These are phyloP conservation scores for Pluteus cervinus DNA, from an alignment of 768 basidiomycete species.

Conservation along the genomic window DNA sequence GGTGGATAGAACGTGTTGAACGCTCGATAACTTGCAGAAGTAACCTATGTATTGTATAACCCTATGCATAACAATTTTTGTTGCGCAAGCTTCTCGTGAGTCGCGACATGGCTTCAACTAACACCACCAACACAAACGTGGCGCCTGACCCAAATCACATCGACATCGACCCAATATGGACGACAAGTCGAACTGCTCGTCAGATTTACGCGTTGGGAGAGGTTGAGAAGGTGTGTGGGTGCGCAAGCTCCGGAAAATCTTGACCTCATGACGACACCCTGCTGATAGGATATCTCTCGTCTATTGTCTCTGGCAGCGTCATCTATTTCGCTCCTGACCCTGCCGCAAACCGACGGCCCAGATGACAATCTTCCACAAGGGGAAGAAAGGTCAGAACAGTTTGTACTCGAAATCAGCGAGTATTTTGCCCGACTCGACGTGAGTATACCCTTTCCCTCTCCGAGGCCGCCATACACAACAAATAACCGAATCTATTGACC, in stretches of 20 bases:
- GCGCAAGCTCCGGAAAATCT: slow-evolving; percentile 5
- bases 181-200: slow-evolving; percentile 71
- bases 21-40: background rate
- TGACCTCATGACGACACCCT: background rate
- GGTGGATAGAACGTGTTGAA: background rate
- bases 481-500: too few relatives aligned
- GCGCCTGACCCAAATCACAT: slow-evolving; percentile 17
- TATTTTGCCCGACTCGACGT: slow-evolving; percentile 83
- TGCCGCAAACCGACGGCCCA: slow-evolving; percentile 76
- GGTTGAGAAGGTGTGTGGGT: slow-evolving; percentile 69
- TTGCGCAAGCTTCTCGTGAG: too few relatives aligned
- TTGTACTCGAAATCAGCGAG: slow-evolving; percentile 79
- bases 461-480: slow-evolving; percentile 1
- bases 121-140: slow-evolving; percentile 12
- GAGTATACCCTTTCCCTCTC: slow-evolving; percentile 13
- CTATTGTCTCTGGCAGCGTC: slow-evolving; percentile 72
- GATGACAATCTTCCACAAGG: slow-evolving; percentile 69
- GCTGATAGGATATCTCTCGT: slow-evolving; percentile 63
- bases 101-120: too few relatives aligned
- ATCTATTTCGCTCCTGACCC: slow-evolving; percentile 69
- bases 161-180: slow-evolving; percentile 76
- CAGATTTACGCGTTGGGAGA: slow-evolving; percentile 77
- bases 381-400: slow-evolving; percentile 80
- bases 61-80: too few relatives aligned
- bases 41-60: background rate